Conservation (phyloP, 192 early-diverging fungal genomes). For the Linderina pennispora region DNA sequence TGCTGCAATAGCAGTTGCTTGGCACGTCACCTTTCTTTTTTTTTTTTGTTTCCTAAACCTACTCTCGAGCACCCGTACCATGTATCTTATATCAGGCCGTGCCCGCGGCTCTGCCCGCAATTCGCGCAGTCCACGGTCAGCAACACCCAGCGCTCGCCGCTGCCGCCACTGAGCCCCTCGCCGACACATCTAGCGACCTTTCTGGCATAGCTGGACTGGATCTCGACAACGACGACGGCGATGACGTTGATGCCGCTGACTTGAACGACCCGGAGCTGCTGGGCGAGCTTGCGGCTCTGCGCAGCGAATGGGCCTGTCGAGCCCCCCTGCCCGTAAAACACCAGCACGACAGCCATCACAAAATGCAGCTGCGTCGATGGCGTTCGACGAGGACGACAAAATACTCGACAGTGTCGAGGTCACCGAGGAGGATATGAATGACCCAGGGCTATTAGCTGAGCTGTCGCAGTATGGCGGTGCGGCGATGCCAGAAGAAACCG, state of each 20-base stretch:
- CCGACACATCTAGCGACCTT: no score
- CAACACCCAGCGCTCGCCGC: no score
- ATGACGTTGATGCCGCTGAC: constrained; percentile 13
- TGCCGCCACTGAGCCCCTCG: no score
- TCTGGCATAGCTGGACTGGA: no score
- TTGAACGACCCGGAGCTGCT: constrained; percentile 34
- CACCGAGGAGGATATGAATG: constrained; percentile 40
- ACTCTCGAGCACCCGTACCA: no score
- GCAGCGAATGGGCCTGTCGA: constrained; percentile 26
- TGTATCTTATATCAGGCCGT: no score
- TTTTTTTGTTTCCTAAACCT: no score
- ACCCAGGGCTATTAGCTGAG: constrained; percentile 28
- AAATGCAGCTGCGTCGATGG: not conserved
- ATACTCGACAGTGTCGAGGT: constrained; percentile 12
- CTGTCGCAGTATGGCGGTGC: constrained; percentile 7
- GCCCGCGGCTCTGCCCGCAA: no score
- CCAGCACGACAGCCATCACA: not conserved
- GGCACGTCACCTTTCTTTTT: no score
- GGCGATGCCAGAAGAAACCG: not conserved
- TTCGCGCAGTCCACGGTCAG: no score
- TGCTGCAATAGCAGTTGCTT: no score
- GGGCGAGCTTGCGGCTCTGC: constrained; percentile 32
- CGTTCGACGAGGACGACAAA: constrained; percentile 11
- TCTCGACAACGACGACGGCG: constrained; percentile 1
- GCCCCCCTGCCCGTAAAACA: not conserved